Evolutionary conservation across 306 rosid species (phyloP), one percentile per base, ranked within the genome.

Genomic region (Ochetophila trinervis): DNA sequence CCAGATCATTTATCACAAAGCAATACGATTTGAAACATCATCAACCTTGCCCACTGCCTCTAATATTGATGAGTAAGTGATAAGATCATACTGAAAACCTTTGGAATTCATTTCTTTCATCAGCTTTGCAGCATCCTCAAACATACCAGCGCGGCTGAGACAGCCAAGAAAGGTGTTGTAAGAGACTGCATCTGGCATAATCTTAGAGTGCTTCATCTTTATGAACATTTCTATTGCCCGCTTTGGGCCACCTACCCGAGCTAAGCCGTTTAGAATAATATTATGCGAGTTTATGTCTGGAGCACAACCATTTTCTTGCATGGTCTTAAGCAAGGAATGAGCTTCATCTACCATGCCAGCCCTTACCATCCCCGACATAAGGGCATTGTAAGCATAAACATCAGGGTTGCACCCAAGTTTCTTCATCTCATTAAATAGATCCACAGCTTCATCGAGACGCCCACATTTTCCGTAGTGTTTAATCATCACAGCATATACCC

Each of bases 31-130:
- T 6, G 0, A 40, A 2, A 75, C 87, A 55, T 83, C 94, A 74
- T 93, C 93, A 56, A 89, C 86, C 80, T 82, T 93, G 71, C 97
- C 98, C 45, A 93, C 94, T n/a, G 96, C 98, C 79, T 93, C 94
- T 8, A 93, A 89, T 68, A 93, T 89, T 22, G 96, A 93, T 14
- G 96, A 87, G 87, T 89, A 89, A 9, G 96, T 89, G 73, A 89
- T 89, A 65, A 51, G 74, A 69, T 93, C 93, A 58, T 89, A 87
- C 66, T 80, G 78, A 53, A 84, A 89, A 57, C 98, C 97, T 62
- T 72, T 78, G 14, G 80, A 77, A 63, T 64, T 81, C 98, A 92
- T 92, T 77, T 92, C 95, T 68, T 79, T 90, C 98, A 93, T 93
- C 72, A 93, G 83, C 77, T 57, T 89, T 47, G 95, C 91, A 63